Conservation (phyloP, 768 basidiomycete species). For the Panaeolus papilionaceus region DNA sequence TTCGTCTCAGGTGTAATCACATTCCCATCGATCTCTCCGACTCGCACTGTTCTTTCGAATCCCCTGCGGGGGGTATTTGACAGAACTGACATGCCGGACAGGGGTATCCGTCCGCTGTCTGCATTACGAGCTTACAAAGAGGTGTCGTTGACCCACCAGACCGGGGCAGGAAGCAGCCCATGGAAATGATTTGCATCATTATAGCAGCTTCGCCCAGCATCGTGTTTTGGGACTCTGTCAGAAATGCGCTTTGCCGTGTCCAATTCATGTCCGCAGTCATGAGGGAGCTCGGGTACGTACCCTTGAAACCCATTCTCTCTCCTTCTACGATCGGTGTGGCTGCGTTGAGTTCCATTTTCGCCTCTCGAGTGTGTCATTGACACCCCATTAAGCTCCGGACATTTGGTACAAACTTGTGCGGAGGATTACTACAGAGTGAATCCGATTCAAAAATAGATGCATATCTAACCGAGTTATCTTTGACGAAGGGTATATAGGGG, state of each 20-base stretch:
- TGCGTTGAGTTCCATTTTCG: neutral
- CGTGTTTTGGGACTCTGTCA: neutral
- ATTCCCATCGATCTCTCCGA: conserved; percentile 4
- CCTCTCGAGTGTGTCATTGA: neutral
- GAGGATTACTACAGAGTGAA: neutral
- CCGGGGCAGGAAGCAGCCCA: neutral
- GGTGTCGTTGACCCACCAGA: neutral
- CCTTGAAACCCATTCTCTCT: neutral
- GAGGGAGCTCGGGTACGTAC: neutral
- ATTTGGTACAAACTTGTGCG: neutral
- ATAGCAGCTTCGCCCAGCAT: neutral
- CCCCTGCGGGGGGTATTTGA: neutral
- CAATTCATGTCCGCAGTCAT: neutral
- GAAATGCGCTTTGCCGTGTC: neutral
- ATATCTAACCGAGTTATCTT: conserved; percentile 1
- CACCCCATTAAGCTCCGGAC: neutral
- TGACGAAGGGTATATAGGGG: conserved; percentile 4
- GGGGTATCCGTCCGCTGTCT: neutral
- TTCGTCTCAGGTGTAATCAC: neutral
- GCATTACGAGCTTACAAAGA: neutral
- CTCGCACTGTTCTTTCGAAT: neutral
- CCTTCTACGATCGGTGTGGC: conserved; percentile 5
- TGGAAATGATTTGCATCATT: conserved; percentile 2
- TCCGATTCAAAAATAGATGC: neutral
- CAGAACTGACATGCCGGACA: neutral